Evolutionary conservation across 257 asterid genomes (phyloP).

Genomic region (Solanum arcanum): DNA sequence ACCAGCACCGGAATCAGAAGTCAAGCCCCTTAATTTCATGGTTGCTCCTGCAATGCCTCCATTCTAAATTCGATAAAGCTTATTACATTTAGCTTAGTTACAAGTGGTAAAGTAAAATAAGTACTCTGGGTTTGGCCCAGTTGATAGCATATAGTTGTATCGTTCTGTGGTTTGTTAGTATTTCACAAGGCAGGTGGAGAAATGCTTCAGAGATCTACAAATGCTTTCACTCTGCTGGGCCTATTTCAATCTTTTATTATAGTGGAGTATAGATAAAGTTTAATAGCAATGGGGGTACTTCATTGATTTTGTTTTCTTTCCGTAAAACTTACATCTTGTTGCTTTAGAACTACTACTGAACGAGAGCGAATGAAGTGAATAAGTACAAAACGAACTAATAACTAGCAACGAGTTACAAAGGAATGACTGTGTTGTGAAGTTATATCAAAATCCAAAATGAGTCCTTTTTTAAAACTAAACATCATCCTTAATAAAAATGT

Average conservation of each 20-base stretch:
- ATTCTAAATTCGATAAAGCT: not conserved
- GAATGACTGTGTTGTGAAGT: too few relatives aligned
- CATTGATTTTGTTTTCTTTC: not conserved
- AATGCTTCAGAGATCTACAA: not conserved
- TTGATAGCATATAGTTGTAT: not conserved
- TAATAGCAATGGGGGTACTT: not conserved
- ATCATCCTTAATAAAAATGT: not conserved
- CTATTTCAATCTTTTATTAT: not conserved
- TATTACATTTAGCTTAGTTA: not conserved
- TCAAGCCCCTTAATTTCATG: not conserved
- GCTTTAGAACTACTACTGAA: not conserved
- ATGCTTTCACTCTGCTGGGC: not conserved
- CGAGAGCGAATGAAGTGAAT: not conserved
- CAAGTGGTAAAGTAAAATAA: not conserved
- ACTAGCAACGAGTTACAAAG: not conserved
- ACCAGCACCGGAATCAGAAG: conserved; percentile 28
- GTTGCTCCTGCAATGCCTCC: conserved; percentile 35
- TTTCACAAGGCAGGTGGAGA: not conserved
- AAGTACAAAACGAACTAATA: too few relatives aligned
- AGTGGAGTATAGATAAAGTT: not conserved
- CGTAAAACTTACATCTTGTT: not conserved
- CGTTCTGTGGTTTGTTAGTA: not conserved
- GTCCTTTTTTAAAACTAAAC: not conserved
- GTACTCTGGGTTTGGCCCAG: not conserved
- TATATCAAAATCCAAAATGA: not conserved